Evolutionary conservation across 1,284 basidiomycete genomes (phyloP), one percentile per base, ranked within the genome.

Genomic region (Pyrrhoderma lamaoense): DNA sequence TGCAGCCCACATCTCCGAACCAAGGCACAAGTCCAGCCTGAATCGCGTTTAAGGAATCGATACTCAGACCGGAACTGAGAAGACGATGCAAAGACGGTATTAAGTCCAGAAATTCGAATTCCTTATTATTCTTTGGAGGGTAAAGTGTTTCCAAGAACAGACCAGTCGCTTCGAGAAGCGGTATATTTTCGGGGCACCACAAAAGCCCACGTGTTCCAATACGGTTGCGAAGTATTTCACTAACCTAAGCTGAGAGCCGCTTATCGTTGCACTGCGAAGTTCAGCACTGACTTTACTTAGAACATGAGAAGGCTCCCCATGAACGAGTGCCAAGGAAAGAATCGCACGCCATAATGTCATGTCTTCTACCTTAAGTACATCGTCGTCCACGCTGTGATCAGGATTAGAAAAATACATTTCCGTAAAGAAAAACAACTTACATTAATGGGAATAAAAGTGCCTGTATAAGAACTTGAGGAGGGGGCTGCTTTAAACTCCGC

Each of bases 1-100:
- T 19, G 27, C 21, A 31, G 9, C n/a, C 31, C 16, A 42, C 50
- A 18, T 54, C 53, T 35, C 46, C 47, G 18, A 54, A 36, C 53
- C 53, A 54, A 3, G 48, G 43, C 22, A 46, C 27, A 22, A 54
- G 44, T 11, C 53, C 53, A 9, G 39, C 39, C 27, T 31, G 36
- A 14, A 54, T 19, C 21, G 18, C n/a, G 13, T 40, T 45, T 16
- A 51, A 9, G 11, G 42, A 39, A 5, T 36, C 47, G 19, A 49
- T 11, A 16, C 39, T 44, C 8, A 42, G 52, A 9, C 34, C 38
- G 2, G 46, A 21, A 1, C 45, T 25, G n/a, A 53, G 3, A 22
- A 48, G 31, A 2, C 22, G 40, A 14, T 36, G 39, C 18, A 49
- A 25, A 21, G 22, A 11, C 5, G 31, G 21, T n/a, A 45, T 13